Conservation (phyloP, 805 yeast species). For the Yarrowia divulgata region DNA sequence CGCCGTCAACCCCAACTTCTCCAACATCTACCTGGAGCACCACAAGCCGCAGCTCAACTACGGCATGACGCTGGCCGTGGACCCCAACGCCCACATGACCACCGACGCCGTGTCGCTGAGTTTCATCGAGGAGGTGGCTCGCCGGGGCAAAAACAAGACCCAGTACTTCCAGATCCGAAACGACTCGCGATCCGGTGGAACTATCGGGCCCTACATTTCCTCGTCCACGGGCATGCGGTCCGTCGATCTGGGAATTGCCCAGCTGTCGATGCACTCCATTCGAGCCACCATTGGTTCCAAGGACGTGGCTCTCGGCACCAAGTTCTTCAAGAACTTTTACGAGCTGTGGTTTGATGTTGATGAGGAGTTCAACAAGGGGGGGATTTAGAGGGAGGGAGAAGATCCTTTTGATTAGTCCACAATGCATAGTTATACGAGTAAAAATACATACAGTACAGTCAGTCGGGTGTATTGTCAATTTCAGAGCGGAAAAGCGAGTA, state of each 20-base stretch:
- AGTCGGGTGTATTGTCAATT: no score
- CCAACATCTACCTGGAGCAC: slow-evolving; percentile 66
- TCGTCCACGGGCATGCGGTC: slow-evolving; percentile 53
- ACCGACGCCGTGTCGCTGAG: slow-evolving; percentile 79
- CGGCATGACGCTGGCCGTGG: slow-evolving; percentile 72
- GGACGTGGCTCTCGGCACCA: slow-evolving; percentile 74
- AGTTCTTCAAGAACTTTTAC: slow-evolving; percentile 73
- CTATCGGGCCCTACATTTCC: slow-evolving; percentile 71
- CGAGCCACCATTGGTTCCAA: slow-evolving; percentile 79
- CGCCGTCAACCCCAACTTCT: slow-evolving; percentile 77
- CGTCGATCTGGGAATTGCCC: slow-evolving; percentile 82
- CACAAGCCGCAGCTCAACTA: slow-evolving; percentile 80
- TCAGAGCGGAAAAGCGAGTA: no score
- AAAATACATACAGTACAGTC: no score
- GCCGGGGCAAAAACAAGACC: slow-evolving; percentile 63
- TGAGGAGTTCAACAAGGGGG: slow-evolving; percentile 42
- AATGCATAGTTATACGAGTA: not conserved
- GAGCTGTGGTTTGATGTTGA: slow-evolving; percentile 65
- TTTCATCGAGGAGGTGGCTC: slow-evolving; percentile 71
- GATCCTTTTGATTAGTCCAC: no score
- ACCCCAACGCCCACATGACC: slow-evolving; percentile 82
- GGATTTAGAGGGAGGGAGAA: slow-evolving; percentile 29
- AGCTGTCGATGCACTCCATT: slow-evolving; percentile 84
- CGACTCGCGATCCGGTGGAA: slow-evolving; percentile 83
- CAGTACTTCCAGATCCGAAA: slow-evolving; percentile 87